phyloP scores from a whole-genome alignment of 345 rosid genomes.

The Passiflora organensis region DNA sequence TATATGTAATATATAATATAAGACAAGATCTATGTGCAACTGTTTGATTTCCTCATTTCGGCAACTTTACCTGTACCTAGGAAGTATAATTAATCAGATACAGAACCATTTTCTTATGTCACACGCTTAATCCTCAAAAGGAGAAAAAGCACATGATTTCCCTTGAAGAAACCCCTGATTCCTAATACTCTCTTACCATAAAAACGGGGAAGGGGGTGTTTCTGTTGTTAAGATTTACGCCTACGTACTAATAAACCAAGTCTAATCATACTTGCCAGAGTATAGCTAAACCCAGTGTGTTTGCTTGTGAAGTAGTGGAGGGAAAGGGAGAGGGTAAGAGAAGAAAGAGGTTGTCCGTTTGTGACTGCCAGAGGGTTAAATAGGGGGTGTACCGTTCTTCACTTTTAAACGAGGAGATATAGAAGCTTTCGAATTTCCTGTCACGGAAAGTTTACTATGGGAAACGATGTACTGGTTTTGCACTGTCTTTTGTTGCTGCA shows the following conservation, averaged over 20 bases:
- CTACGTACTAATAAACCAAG: too few relatives aligned
- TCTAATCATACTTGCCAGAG: too few relatives aligned
- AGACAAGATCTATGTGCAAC: too few relatives aligned
- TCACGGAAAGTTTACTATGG: conserved; percentile 16
- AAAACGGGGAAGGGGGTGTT: too few relatives aligned
- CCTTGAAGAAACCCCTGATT: conserved; percentile 31
- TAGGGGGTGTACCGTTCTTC: not conserved
- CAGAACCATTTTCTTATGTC: not conserved
- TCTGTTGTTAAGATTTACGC: too few relatives aligned
- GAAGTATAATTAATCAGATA: too few relatives aligned
- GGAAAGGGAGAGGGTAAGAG: not conserved
- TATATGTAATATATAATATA: too few relatives aligned
- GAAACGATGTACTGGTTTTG: conserved; percentile 6
- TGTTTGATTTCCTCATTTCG: too few relatives aligned
- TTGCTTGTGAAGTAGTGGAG: not conserved
- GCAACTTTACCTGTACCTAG: too few relatives aligned
- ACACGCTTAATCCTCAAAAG: conserved; percentile 1
- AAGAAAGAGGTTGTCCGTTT: not conserved
- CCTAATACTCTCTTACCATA: conserved; percentile 8
- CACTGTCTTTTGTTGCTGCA: conserved; percentile 22
- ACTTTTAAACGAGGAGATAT: not conserved
- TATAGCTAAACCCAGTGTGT: too few relatives aligned
- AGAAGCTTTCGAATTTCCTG: not conserved
- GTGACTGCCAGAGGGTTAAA: not conserved
- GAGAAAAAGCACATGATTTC: conserved; percentile 19